These are phyloP conservation scores for Rosa chinensis DNA, from an alignment of 306 rosid genomes.

Conservation along the genomic window DNA sequence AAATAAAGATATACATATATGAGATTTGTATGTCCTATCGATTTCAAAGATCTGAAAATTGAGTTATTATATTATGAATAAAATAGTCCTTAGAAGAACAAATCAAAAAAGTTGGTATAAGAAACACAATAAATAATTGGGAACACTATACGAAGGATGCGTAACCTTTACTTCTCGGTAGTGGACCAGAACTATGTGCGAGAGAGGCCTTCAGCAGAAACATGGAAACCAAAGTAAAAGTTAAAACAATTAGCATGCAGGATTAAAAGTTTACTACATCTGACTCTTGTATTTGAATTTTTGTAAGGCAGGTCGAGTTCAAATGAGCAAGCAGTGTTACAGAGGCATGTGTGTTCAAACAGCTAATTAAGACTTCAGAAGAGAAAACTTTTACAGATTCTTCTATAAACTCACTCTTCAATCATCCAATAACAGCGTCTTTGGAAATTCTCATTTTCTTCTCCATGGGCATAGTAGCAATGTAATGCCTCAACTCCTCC, in stretches of 20 bases:
- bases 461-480: conserved; percentile 97
- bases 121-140: not conserved
- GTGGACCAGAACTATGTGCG: not conserved
- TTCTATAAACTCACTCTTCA: conserved; percentile 68
- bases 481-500: conserved; percentile 89
- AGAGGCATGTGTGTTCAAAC: not conserved
- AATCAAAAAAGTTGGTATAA: too few species aligned
- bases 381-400: not conserved
- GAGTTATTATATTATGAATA: too few species aligned
- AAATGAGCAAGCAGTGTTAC: not conserved
- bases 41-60: too few species aligned
- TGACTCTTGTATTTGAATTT: not conserved
- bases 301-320: not conserved
- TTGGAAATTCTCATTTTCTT: conserved; percentile 85
- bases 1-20: too few species aligned
- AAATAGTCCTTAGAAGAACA: not conserved
- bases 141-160: not conserved
- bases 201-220: not conserved
- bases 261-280: not conserved
- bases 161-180: not conserved
- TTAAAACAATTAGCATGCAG: not conserved
- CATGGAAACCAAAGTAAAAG: not conserved
- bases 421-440: conserved; percentile 97
- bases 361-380: not conserved
- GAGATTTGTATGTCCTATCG: too few species aligned